Evolutionary conservation across 495 filamentous ascomycete species (phyloP).

Genomic region (Daldinia caldariorum): DNA sequence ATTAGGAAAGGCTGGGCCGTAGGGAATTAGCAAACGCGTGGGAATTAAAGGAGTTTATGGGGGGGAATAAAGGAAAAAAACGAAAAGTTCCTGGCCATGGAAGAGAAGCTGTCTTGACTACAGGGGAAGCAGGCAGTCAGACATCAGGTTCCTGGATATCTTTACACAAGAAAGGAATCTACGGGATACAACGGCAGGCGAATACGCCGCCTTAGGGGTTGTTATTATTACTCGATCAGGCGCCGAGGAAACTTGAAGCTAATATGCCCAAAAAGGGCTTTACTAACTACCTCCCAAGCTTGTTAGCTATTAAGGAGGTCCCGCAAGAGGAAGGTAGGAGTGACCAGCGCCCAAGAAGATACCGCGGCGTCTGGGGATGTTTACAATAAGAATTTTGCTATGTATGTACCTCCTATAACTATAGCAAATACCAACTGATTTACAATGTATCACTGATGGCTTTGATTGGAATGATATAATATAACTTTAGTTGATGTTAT

Average conservation of each 20-base stretch:
- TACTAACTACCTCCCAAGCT: neutral
- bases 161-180: constrained; percentile 8
- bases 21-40: constrained; percentile 9
- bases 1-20: constrained; percentile 31
- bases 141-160: neutral
- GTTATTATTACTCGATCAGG: neutral
- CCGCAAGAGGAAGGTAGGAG: neutral
- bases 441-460: neutral
- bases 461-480: neutral
- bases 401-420: constrained; percentile 2
- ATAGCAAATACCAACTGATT: constrained; percentile 18
- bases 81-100: constrained; percentile 2
- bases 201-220: constrained; percentile 1
- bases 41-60: constrained; percentile 13
- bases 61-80: constrained; percentile 19
- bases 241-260: neutral
- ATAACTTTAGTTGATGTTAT: too few species aligned
- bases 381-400: constrained; percentile 11
- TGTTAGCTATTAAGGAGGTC: constrained; percentile 6
- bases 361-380: neutral
- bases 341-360: neutral
- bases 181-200: constrained; percentile 14
- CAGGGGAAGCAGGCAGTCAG: too few species aligned
- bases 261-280: neutral
- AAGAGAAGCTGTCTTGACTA: neutral